phyloP scores from a whole-genome alignment of 108 stramenopile genomes.

The Parietichytrium sp. region DNA sequence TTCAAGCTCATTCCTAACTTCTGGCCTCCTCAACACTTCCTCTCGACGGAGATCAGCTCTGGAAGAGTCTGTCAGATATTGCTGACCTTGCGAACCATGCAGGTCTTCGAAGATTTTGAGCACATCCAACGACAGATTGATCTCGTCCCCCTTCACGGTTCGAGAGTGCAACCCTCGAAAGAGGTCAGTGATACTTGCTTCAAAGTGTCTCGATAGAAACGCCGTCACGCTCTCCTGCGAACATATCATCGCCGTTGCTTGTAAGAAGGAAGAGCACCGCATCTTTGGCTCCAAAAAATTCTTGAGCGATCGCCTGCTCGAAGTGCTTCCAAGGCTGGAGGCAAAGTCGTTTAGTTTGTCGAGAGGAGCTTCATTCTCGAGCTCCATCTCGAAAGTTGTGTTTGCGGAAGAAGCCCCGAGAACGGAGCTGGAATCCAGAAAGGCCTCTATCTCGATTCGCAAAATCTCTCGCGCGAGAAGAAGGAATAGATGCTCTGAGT shows the following conservation, averaged over 20 bases:
- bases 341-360: too few species aligned
- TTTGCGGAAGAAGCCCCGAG: too few species aligned
- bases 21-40: neutral
- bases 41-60: neutral
- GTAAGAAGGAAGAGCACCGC: neutral
- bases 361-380: too few species aligned
- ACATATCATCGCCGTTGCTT: neutral
- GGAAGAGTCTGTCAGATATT: neutral
- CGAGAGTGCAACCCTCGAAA: neutral
- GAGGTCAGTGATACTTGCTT: neutral
- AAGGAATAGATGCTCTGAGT: neutral
- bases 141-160: neutral
- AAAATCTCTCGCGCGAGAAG: neutral
- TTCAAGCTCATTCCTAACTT: conserved; percentile 10
- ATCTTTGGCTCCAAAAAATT: too few species aligned
- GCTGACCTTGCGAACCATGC: neutral
- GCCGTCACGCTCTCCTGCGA: neutral
- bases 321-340: too few species aligned
- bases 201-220: neutral
- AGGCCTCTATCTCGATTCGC: neutral
- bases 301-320: too few species aligned
- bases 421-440: neutral
- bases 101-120: neutral
- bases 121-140: neutral
- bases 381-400: too few species aligned